These are phyloP conservation scores for Russula sp. DNA, from an alignment of 768 basidiomycete species.

Conservation along the genomic window DNA sequence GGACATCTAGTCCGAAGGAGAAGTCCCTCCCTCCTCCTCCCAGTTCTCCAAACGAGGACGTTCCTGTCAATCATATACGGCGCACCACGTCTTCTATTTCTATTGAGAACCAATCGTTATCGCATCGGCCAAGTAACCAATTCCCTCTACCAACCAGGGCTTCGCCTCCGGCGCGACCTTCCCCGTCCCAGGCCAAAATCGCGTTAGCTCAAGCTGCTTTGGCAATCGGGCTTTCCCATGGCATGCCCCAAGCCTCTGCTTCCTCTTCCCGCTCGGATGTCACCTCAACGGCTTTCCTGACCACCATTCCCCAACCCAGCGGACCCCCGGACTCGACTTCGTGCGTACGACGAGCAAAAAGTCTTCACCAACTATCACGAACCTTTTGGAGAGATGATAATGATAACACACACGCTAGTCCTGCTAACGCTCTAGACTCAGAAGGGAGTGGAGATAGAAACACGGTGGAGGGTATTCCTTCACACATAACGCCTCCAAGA, in stretches of 20 bases:
- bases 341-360: slow-evolving; percentile 50
- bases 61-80: slow-evolving; percentile 12
- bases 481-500: slow-evolving; percentile 29
- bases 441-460: slow-evolving; percentile 47
- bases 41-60: slow-evolving; percentile 28
- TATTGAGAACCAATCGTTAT: slow-evolving; percentile 3
- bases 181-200: slow-evolving; percentile 37
- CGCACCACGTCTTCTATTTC: slow-evolving; percentile 2
- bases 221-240: slow-evolving; percentile 57
- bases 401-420: slow-evolving; percentile 26
- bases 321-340: slow-evolving; percentile 30
- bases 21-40: slow-evolving; percentile 40
- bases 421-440: slow-evolving; percentile 40
- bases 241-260: slow-evolving; percentile 43
- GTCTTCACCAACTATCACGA: slow-evolving; percentile 45
- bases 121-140: slow-evolving; percentile 3
- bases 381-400: slow-evolving; percentile 31
- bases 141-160: background rate
- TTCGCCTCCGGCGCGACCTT: slow-evolving; percentile 6
- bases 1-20: slow-evolving; percentile 23
- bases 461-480: slow-evolving; percentile 38
- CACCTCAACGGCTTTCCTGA: slow-evolving; percentile 48
- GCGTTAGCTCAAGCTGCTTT: slow-evolving; percentile 56
- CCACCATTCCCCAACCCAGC: slow-evolving; percentile 33
- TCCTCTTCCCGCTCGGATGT: slow-evolving; percentile 47